Evolutionary conservation across 441 rosid genomes (phyloP), one percentile per base, ranked within the genome.

Genomic region (Erodium chrysanthum): DNA sequence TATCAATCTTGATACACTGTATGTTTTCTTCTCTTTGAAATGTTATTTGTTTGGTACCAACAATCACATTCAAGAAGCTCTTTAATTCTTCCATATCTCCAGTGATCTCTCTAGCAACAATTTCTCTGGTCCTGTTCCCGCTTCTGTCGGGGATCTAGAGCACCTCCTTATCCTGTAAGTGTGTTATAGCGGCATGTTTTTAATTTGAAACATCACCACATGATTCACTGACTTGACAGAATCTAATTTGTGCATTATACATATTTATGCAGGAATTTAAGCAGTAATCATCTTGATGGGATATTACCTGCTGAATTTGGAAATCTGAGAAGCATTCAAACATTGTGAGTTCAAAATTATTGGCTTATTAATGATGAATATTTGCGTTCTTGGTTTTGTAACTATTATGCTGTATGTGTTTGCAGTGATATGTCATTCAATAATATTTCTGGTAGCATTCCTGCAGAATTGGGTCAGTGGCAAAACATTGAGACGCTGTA

Each of bases 81-180:
- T 18, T 37, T 66, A 25, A 3, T 23, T 3, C n/a, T 0, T 27
- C 65, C 42, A 7, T 69, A 11, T 67, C 29, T 66, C 8, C 74
- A 94, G 99, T 81, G 99, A 94, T 76, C 83, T 94, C 5, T 94
- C 99, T 0, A 71, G 80, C 71, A 94, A 94, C 71, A 76, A 80
- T 68, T 88, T 94, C 67, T 81, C 88, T 0, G 97, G 99, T 22
- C 68, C 79, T 12, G 65, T 88, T 68, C 98, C 96, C 20, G 83
- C 86, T 71, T 84, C 92, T 52, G 35, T 92, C 70, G 98, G 97
- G 72, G 88, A 76, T 76, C 84, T 94, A n/a, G 99, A 94, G 79
- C 99, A 86, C 76, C 96, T 92, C 65, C 92, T 92, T 46, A 84
- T 79, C 5, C 74, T 92, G 98, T 92, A 83, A 69, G 88, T 68